Base-by-base conservation (phyloP, 805 yeast species). In the Lipomyces starkeyi region DNA sequence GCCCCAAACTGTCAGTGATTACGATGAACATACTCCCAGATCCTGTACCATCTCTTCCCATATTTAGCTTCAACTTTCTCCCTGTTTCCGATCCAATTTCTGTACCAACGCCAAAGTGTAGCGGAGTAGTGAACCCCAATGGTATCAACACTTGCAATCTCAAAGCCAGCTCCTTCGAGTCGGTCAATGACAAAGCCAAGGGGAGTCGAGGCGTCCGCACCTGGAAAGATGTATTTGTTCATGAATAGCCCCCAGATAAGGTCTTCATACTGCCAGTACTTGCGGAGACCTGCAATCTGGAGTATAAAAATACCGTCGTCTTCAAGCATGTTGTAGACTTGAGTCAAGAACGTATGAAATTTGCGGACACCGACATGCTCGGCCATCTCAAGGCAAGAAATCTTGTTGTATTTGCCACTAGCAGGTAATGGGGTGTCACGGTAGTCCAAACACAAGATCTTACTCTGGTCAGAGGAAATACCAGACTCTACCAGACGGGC, bases 151-250 rank as follows among this genome's bases (percentile, higher is more conserved):
- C 89, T 83, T 63, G 88, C 93, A 73, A 91, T 86, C 83, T 92
- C 97, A 77, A 92, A 92, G 2, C 97, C 97, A 67, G 89, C 87
- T 53, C 87, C 88, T 82, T 92, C 97, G 77, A 92, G 85, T 70
- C 85, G 82, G 71, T 89, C 85, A 69, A 88, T 83, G 71, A 91
- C 94, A 76, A 91, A 93, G 68, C 91, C 91, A 74, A 93, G 85
- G 52, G 97, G 97, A 66, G 97, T 93, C 6, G 97, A 91, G 59
- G 97, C 97, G 82, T 92, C 97, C 62, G 97, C 97, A 81, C 97
- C 97, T 57, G 97, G 97, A 91, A 92, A 92, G 78, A 92, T 89
- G 81, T 91, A 92, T 84, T 91, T 92, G 87, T 93, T 92, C 97
- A 92, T 93, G 81, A 92, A 92, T 78, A 93, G 83, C 75, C 97